Conservation (phyloP, 2,329 filamentous ascomycete genomes). For the Curvularia hawaiiensis region DNA sequence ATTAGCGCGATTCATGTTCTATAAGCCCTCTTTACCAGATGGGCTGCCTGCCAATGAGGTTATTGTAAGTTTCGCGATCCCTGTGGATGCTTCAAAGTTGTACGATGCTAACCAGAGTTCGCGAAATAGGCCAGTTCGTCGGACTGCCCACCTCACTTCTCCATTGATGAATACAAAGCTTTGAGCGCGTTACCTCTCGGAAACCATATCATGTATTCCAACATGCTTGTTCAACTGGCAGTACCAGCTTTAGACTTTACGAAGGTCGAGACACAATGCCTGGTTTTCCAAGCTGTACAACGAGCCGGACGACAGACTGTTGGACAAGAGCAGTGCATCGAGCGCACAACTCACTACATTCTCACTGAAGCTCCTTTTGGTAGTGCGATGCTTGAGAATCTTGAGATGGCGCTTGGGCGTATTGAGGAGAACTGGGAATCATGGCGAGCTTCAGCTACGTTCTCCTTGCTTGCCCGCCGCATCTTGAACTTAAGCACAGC, state of each 20-base stretch:
- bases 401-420: constrained; percentile 19
- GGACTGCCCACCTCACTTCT: constrained; percentile 55
- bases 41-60: constrained; percentile 56
- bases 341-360: constrained; percentile 46
- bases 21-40: constrained; percentile 29
- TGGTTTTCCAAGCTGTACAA: constrained; percentile 57
- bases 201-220: constrained; percentile 36
- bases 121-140: constrained; percentile 19
- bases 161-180: constrained; percentile 60
- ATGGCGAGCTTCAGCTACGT: constrained; percentile 47
- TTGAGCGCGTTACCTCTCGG: constrained; percentile 59
- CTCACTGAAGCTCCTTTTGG: constrained; percentile 46
- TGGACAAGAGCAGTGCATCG: constrained; percentile 5
- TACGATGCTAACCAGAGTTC: background rate
- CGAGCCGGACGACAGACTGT: constrained; percentile 51
- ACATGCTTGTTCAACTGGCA: constrained; percentile 34
- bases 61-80: constrained; percentile 53
- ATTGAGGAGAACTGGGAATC: constrained; percentile 45
- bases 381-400: constrained; percentile 17
- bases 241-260: constrained; percentile 50
- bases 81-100: background rate
- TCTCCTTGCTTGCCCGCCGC: constrained; percentile 51
- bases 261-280: constrained; percentile 53
- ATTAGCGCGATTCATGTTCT: constrained; percentile 52
- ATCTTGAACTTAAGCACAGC: constrained; percentile 50